Evolutionary conservation across 2,329 filamentous ascomycete genomes (phyloP).

Genomic region (Sporothrix euskadiensis): DNA sequence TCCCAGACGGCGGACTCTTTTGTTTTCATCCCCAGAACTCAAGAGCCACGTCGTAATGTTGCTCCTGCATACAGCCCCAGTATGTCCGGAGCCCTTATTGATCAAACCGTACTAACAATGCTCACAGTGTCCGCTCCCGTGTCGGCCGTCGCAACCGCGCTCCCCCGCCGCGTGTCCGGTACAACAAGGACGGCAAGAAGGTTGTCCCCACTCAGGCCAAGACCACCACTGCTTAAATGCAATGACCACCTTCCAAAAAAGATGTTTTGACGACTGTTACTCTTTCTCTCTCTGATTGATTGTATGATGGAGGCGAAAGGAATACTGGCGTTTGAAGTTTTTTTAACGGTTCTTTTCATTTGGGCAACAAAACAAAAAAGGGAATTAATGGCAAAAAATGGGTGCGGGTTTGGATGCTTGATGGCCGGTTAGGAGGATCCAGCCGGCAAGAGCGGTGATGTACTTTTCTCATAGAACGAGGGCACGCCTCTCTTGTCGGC

Average conservation of each 20-base stretch:
- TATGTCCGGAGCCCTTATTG: not conserved
- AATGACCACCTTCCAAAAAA: not conserved
- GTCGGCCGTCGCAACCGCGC: slow-evolving; percentile 98
- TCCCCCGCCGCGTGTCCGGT: slow-evolving; percentile 93
- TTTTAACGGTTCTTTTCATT: slow-evolving; percentile 12
- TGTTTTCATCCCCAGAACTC: slow-evolving; percentile 28
- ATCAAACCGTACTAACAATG: slow-evolving; percentile 44
- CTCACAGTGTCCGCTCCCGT: slow-evolving; percentile 84
- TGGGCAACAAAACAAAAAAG: slow-evolving; percentile 15
- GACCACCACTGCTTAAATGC: slow-evolving; percentile 34
- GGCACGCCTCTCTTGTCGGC: slow-evolving; percentile 10
- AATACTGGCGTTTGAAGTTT: not conserved
- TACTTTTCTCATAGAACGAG: not conserved
- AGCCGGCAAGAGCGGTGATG: not conserved
- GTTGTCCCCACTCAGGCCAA: slow-evolving; percentile 84
- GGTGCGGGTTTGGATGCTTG: slow-evolving; percentile 12
- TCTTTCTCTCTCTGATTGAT: not conserved
- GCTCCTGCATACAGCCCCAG: slow-evolving; percentile 11
- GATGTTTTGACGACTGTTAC: not conserved
- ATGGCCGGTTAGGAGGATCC: not conserved
- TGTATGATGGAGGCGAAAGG: not conserved
- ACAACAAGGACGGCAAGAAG: slow-evolving; percentile 99
- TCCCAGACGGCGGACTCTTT: slow-evolving; percentile 31
- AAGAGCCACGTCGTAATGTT: slow-evolving; percentile 10
- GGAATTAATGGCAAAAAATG: slow-evolving; percentile 8